A percentile compares a stretch with the other conserved stretches of the same genome.
Evolutionary conservation across 495 filamentous ascomycete species (phyloP).

Genomic region (Copromyces sp.): DNA sequence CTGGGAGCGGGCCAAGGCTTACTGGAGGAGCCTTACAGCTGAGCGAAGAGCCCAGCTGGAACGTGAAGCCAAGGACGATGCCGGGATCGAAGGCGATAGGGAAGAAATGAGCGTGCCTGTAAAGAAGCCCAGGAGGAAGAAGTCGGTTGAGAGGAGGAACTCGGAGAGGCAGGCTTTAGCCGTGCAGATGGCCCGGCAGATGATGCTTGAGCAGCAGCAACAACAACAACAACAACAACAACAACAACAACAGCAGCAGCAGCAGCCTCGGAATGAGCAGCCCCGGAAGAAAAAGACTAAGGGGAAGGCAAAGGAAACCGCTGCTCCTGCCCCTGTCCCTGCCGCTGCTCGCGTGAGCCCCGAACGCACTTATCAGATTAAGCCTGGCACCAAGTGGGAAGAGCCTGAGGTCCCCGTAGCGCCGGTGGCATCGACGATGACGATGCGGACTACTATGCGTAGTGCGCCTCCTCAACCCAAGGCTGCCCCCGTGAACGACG

Average conservation of each 20-base stretch:
- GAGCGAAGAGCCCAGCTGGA: slow-evolving; percentile 49
- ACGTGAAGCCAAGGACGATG: slow-evolving; percentile 40
- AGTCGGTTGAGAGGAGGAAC: slow-evolving; percentile 20
- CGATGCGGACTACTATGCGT: slow-evolving; percentile 19
- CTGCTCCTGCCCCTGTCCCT: neutral
- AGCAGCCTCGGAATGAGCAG: neutral
- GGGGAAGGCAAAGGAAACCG: neutral
- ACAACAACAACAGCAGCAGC: neutral
- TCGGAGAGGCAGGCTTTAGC: slow-evolving; percentile 22
- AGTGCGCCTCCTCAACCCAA: slow-evolving; percentile 5
- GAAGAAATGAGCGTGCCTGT: slow-evolving; percentile 24
- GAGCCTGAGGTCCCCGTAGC: slow-evolving; percentile 3
- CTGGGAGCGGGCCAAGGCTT: slow-evolving; percentile 53
- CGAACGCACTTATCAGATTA: slow-evolving; percentile 30
- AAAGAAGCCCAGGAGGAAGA: slow-evolving; percentile 31
- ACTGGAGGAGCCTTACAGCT: slow-evolving; percentile 52
- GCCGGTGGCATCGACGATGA: neutral
- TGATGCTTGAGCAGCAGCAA: slow-evolving; percentile 9
- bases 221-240: neutral
- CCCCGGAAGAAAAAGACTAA: neutral
- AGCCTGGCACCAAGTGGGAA: slow-evolving; percentile 30
- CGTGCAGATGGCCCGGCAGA: slow-evolving; percentile 18
- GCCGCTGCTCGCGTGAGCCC: slow-evolving; percentile 2
- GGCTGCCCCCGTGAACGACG: neutral
- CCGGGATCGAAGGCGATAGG: slow-evolving; percentile 33